phyloP scores from a whole-genome alignment of 169 alveolate genomes.

The Ichthyophthirius multifiliis region DNA sequence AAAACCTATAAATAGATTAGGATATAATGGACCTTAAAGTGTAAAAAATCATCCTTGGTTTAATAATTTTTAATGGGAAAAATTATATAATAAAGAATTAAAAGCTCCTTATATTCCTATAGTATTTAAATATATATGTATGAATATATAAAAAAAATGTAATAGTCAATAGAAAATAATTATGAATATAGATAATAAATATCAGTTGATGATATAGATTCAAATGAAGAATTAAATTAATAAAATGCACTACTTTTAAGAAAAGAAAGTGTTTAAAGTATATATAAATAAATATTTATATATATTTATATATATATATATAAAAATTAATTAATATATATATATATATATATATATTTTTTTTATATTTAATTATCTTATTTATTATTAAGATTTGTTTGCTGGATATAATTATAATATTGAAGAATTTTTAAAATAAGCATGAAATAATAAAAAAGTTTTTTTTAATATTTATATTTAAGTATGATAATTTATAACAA shows the following conservation, averaged over 20 bases:
- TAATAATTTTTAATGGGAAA: conserved; percentile 64
- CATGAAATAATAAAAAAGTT: too few relatives aligned
- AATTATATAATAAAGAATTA: conserved; percentile 51
- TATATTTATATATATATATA: too few relatives aligned
- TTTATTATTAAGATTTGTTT: conserved; percentile 26
- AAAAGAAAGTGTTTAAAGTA: conserved; percentile 33
- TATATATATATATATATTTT: too few relatives aligned
- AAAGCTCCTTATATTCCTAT: conserved; percentile 57
- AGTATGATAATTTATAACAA: too few relatives aligned
- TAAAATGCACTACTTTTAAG: conserved; percentile 25
- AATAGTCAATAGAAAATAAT: conserved; percentile 18
- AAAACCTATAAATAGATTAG: conserved; percentile 79
- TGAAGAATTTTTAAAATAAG: not conserved
- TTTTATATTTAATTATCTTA: too few relatives aligned
- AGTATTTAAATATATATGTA: not conserved
- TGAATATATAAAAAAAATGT: not conserved
- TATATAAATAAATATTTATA: too few relatives aligned
- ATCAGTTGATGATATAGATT: conserved; percentile 38
- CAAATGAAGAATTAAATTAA: conserved; percentile 17
- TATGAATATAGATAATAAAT: conserved; percentile 29
- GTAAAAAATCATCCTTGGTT: conserved; percentile 85
- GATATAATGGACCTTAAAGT: conserved; percentile 79
- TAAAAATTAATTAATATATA: too few relatives aligned
- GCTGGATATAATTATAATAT: conserved; percentile 47
- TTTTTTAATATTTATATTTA: too few relatives aligned